phyloP scores from a whole-genome alignment of 208 protist species.

The Kentomonas sorsogonicus region DNA sequence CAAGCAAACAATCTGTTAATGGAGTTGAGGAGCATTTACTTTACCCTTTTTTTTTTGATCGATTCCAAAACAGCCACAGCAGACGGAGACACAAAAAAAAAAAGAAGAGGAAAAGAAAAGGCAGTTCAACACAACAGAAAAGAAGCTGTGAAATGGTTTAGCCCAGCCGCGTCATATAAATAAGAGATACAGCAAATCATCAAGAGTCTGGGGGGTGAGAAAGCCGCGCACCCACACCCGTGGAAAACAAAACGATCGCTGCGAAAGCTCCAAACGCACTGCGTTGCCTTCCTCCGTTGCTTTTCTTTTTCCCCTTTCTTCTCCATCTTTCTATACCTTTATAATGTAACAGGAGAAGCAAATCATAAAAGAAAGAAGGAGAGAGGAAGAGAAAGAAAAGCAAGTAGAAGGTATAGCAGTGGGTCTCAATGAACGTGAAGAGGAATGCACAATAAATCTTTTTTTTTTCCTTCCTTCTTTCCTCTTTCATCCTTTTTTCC shows the following conservation, averaged over 20 bases:
- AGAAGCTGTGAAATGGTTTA: constrained; percentile 1
- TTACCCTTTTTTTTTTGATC: too few species aligned
- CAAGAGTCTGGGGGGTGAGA: background rate
- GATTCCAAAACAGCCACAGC: too few species aligned
- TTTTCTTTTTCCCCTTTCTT: too few species aligned
- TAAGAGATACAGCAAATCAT: background rate
- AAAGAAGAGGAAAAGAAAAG: constrained; percentile 6
- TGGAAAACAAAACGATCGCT: constrained; percentile 5
- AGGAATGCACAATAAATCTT: background rate
- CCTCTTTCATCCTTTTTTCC: background rate
- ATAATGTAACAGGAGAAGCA: background rate
- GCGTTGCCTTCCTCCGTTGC: too few species aligned
- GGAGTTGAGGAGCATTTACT: too few species aligned
- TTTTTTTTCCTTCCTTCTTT: constrained; percentile 7
- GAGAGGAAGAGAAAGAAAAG: background rate
- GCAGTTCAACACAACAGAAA: background rate
- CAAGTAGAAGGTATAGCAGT: background rate
- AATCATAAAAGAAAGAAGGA: constrained; percentile 1
- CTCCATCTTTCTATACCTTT: background rate
- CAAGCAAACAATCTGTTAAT: too few species aligned
- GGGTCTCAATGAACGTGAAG: constrained; percentile 1
- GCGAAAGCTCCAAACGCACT: too few species aligned
- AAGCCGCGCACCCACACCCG: too few species aligned
- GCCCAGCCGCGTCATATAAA: background rate
- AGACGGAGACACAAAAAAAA: background rate